Conservation (phyloP, 495 filamentous ascomycete species). For the Penicillium cataractarum region DNA sequence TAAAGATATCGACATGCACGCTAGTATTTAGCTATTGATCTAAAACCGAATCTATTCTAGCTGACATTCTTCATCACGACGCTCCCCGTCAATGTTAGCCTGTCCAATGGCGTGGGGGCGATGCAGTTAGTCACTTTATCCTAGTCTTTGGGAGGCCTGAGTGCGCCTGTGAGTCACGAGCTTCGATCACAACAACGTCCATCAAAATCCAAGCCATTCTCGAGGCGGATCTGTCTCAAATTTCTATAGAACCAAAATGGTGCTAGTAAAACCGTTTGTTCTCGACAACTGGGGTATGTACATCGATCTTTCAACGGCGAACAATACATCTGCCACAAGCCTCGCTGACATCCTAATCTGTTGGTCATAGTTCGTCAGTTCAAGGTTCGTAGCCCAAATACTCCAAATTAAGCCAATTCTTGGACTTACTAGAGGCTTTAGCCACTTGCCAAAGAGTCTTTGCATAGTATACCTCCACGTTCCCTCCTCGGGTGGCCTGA, state of each 20-base stretch:
- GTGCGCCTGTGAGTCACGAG: neutral
- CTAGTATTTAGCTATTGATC: neutral
- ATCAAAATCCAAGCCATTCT: too few relatives aligned
- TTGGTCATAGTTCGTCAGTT: neutral
- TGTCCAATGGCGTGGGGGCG: neutral
- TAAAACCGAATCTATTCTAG: too few relatives aligned
- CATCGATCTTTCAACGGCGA: neutral
- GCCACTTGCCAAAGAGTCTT: neutral
- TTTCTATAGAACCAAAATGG: neutral
- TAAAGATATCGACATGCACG: neutral
- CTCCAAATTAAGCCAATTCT: neutral
- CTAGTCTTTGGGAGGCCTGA: neutral
- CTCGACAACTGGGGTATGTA: neutral
- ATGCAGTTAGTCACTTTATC: neutral
- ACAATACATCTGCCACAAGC: neutral
- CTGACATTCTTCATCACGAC: too few relatives aligned
- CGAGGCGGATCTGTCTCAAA: neutral
- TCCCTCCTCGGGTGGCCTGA: neutral
- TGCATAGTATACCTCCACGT: neutral
- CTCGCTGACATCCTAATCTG: neutral
- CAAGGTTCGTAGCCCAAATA: neutral
- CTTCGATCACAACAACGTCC: neutral
- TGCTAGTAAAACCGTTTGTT: neutral
- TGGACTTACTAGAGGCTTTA: neutral
- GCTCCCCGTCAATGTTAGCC: too few relatives aligned